These are phyloP conservation scores for Pezicula rhizophila DNA, from an alignment of 2,329 filamentous ascomycete species.

Conservation along the genomic window DNA sequence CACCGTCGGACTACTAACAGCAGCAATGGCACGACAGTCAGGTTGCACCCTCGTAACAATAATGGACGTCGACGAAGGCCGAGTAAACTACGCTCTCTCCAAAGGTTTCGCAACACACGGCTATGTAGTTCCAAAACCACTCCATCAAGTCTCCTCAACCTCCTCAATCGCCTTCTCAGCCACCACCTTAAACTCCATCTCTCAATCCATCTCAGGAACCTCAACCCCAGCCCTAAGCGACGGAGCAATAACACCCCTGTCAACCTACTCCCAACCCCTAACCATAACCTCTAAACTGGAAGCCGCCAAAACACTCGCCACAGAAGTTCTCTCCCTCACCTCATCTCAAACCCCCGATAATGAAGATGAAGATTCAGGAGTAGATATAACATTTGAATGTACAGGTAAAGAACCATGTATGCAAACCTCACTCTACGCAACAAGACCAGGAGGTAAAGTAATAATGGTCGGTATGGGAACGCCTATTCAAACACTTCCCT, in stretches of 20 bases:
- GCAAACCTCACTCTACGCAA: slow-evolving; percentile 68
- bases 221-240: slow-evolving; percentile 37
- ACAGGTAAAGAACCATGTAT: slow-evolving; percentile 71
- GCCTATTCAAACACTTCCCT: slow-evolving; percentile 66
- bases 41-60: slow-evolving; percentile 55
- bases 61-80: slow-evolving; percentile 53
- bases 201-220: slow-evolving; percentile 32
- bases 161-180: slow-evolving; percentile 27
- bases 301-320: slow-evolving; percentile 42
- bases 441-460: slow-evolving; percentile 63
- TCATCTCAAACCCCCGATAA: slow-evolving; percentile 25
- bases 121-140: slow-evolving; percentile 42
- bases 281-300: slow-evolving; percentile 41
- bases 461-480: slow-evolving; percentile 78
- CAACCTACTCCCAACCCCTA: slow-evolving; percentile 30
- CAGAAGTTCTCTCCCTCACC: slow-evolving; percentile 39
- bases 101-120: slow-evolving; percentile 56
- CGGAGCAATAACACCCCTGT: slow-evolving; percentile 30
- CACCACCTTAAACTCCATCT: too few relatives aligned
- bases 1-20: slow-evolving; percentile 56
- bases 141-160: slow-evolving; percentile 37
- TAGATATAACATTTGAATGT: slow-evolving; percentile 70
- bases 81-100: slow-evolving; percentile 53
- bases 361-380: slow-evolving; percentile 54
- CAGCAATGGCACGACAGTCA: slow-evolving; percentile 55